Conservation (phyloP, 192 early-diverging fungal species). For the Dissophora globulifera region DNA sequence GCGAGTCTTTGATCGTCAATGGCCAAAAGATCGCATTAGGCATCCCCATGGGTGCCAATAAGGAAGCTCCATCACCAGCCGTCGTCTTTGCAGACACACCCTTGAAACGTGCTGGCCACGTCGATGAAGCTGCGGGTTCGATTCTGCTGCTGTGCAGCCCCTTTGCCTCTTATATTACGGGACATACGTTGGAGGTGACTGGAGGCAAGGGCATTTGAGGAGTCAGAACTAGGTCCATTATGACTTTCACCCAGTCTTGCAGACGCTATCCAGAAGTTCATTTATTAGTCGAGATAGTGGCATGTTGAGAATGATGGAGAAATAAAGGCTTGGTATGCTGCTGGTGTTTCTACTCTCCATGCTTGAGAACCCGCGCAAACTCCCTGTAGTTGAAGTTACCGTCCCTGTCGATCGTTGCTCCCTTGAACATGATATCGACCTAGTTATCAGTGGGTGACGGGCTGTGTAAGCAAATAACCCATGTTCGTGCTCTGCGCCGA, state of each 20-base stretch:
- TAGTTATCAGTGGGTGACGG: too few relatives aligned
- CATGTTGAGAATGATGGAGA: too few relatives aligned
- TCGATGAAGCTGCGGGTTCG: constrained; percentile 72
- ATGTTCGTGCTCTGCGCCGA: too few relatives aligned
- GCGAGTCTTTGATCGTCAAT: constrained; percentile 65
- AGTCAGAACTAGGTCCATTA: too few relatives aligned
- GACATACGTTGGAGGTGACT: constrained; percentile 70
- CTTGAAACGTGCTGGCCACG: constrained; percentile 64
- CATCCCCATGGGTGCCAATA: constrained; percentile 61
- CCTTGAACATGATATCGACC: constrained; percentile 95
- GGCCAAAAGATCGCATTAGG: constrained; percentile 71
- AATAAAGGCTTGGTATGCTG: background rate
- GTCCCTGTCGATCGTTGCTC: constrained; percentile 78
- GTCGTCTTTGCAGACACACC: constrained; percentile 62
- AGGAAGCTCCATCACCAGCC: constrained; percentile 43
- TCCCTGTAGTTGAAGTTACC: constrained; percentile 91
- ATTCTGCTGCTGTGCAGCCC: constrained; percentile 68
- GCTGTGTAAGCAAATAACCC: too few relatives aligned
- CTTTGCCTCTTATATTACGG: constrained; percentile 66
- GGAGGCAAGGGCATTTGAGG: constrained; percentile 73
- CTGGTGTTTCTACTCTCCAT: constrained; percentile 76
- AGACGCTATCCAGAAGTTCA: too few relatives aligned
- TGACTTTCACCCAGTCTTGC: too few relatives aligned
- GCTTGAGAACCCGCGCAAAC: constrained; percentile 92
- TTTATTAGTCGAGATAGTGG: too few relatives aligned